phyloP scores from a whole-genome alignment of 1,139 yeast genomes.

The Candida sanyaensis region DNA sequence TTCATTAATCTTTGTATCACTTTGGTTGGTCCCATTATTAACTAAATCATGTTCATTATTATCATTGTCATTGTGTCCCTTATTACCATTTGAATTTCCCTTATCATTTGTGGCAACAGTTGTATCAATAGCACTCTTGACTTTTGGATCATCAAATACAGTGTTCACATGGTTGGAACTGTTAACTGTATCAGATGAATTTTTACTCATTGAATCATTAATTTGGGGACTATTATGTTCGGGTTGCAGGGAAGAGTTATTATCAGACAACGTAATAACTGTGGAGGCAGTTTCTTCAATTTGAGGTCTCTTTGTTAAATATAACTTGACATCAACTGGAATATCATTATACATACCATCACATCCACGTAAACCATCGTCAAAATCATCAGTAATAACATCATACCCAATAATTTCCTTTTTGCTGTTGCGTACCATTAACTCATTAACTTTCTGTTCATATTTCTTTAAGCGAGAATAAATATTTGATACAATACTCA shows the following conservation, averaged over 20 bases:
- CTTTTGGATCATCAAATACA: too few species aligned
- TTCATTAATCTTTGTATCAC: too few species aligned
- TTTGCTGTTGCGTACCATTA: slow-evolving; percentile 20
- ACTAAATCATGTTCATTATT: too few species aligned
- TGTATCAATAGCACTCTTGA: too few species aligned
- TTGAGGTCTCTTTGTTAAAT: neutral
- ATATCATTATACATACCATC: neutral
- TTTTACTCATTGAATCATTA: too few species aligned
- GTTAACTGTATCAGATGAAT: too few species aligned
- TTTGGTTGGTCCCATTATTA: too few species aligned
- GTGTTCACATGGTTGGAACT: too few species aligned
- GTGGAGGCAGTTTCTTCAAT: neutral
- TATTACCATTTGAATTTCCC: too few species aligned
- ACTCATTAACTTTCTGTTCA: slow-evolving; percentile 6
- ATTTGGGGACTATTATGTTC: neutral
- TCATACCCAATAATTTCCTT: neutral
- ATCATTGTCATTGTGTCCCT: too few species aligned
- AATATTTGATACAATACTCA: neutral
- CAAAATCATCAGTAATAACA: slow-evolving; percentile 1
- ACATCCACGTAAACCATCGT: neutral
- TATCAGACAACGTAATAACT: neutral
- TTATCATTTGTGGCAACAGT: too few species aligned
- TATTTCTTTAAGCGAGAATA: neutral
- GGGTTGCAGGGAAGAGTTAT: neutral
- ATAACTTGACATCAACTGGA: neutral